Conservation (phyloP, 768 basidiomycete species). For the Naganishia kalamii region DNA sequence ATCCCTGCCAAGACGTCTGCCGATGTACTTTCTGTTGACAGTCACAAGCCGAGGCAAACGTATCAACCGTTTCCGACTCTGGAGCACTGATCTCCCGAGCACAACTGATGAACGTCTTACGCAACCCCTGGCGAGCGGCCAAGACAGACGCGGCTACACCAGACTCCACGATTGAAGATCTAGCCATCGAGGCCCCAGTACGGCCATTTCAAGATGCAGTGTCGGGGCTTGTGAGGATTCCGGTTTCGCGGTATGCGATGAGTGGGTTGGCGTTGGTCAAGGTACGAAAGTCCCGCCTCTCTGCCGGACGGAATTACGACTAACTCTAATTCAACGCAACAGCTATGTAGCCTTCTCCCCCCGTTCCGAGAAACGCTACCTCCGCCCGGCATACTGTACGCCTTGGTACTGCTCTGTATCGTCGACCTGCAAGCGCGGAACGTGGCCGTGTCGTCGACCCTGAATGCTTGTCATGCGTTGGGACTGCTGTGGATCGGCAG, state of each 20-base stretch:
- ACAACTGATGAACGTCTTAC: background rate
- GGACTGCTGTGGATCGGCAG: background rate
- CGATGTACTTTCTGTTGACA: background rate
- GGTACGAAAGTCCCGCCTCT: background rate
- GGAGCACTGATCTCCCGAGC: background rate
- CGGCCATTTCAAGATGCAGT: background rate
- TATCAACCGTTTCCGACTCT: background rate
- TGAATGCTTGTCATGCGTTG: background rate
- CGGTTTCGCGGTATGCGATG: background rate
- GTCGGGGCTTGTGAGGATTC: background rate
- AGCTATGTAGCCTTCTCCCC: conserved; percentile 1
- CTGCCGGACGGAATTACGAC: too few species aligned
- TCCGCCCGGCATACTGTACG: background rate
- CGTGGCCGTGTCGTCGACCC: background rate
- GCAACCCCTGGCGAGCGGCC: background rate
- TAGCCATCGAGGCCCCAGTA: background rate
- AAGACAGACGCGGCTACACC: background rate
- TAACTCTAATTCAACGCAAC: background rate
- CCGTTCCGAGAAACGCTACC: background rate
- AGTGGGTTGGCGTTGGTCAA: background rate
- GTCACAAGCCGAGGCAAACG: background rate
- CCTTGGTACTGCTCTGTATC: background rate
- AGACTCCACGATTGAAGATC: background rate
- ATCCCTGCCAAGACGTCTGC: background rate
- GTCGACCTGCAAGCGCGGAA: conserved; percentile 7